Conservation (phyloP, 805 yeast species). For the Brettanomyces sp. region DNA sequence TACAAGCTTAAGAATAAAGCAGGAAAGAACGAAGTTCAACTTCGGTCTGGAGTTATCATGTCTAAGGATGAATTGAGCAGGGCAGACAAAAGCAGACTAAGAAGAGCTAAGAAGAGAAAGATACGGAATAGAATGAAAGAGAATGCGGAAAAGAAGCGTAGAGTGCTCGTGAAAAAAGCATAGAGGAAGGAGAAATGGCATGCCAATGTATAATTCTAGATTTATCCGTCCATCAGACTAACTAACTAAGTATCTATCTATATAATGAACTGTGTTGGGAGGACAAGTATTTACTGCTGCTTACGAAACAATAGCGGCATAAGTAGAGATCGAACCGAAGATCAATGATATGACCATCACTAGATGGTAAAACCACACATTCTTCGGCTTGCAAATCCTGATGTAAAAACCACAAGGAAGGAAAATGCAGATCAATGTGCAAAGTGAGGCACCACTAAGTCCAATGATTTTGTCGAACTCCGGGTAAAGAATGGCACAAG, state of each 20-base stretch:
- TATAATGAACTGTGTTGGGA: not conserved
- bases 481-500: conserved; percentile 64
- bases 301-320: conserved; percentile 32
- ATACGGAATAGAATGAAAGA: conserved; percentile 26
- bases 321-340: conserved; percentile 53
- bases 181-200: not conserved
- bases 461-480: conserved; percentile 81
- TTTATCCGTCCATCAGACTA: not conserved
- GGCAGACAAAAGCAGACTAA: conserved; percentile 78
- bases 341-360: conserved; percentile 39
- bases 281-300: no score
- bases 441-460: conserved; percentile 73
- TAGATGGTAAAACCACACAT: conserved; percentile 31
- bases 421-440: conserved; percentile 71
- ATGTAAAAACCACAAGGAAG: conserved; percentile 73
- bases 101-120: conserved; percentile 81
- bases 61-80: conserved; percentile 74
- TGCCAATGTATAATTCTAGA: not conserved
- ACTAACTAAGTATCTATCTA: conserved; percentile 11
- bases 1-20: conserved; percentile 41
- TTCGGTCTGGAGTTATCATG: conserved; percentile 71
- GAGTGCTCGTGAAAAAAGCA: conserved; percentile 11
- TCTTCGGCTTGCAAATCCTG: conserved; percentile 42
- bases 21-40: conserved; percentile 50
- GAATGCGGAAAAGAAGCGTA: conserved; percentile 21